Evolutionary conservation across 2,329 filamentous ascomycete species (phyloP).

Genomic region (Trichoderma breve): DNA sequence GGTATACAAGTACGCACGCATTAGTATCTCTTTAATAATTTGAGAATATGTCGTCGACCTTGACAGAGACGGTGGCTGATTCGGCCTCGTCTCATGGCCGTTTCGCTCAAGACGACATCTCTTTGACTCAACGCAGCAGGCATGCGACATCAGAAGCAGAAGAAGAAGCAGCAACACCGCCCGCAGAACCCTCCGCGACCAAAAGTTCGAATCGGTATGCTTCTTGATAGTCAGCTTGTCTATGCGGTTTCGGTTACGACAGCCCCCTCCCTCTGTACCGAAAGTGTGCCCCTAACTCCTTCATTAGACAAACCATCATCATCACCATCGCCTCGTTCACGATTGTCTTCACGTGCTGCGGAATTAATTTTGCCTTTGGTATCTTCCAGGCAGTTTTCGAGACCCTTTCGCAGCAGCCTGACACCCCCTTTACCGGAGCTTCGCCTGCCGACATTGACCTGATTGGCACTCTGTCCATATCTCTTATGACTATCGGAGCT

Average conservation of each 20-base stretch:
- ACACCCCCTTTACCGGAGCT: slow-evolving; percentile 2
- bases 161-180: not conserved
- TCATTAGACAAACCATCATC: not conserved
- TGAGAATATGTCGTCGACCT: not conserved
- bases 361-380: slow-evolving; percentile 7
- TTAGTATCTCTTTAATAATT: not conserved
- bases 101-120: not conserved
- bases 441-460: slow-evolving; percentile 8
- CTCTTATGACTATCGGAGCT: slow-evolving; percentile 11
- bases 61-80: not conserved
- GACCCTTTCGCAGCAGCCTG: slow-evolving; percentile 1
- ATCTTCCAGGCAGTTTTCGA: slow-evolving; percentile 8
- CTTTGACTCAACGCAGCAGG: not conserved
- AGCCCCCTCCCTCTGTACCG: not conserved
- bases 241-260: not conserved
- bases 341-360: slow-evolving; percentile 9
- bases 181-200: not conserved
- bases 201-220: slow-evolving; percentile 6
- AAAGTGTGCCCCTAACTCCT: not conserved
- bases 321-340: not conserved
- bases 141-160: not conserved
- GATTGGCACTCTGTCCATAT: not conserved
- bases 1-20: not conserved
- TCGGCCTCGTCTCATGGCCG: not conserved
- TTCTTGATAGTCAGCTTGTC: not conserved